Evolutionary conservation across 2,329 filamentous ascomycete species (phyloP), one percentile per base, ranked within the genome.

Genomic region (Xylaria sp.): DNA sequence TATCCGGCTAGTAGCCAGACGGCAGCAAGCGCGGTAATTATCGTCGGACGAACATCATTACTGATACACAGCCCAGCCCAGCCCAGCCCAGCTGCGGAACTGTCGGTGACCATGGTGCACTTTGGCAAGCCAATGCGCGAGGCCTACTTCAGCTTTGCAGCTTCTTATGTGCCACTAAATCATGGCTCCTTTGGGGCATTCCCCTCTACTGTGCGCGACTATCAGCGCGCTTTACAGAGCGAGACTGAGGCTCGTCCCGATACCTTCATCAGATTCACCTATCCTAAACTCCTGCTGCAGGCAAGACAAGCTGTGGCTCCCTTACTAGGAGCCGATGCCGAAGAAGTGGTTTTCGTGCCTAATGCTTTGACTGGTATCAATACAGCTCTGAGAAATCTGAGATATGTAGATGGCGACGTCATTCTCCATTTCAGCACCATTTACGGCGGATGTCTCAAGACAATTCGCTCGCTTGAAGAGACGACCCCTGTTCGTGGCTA

Each of bases 361-460:
- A 94, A 94, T 75, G 90, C 91, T 22, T 92, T 90, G 0, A 92
- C 88, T 0, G 89, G 86, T 27, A 77, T 90, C 39, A 91, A 92
- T 73, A 89, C 85, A 0, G 85, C 92, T 6, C 81, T 94, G 17
- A 85, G 88, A n/a, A 92, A 89, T 71, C 76, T 94, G 11, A 76
- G 77, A 1, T 92, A 86, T 77, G 73, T 84, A 36, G 75, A 81
- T 0, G 85, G 85, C 50, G 91, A 94, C 73, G 85, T 87, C 38
- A 88, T 92, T 66, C 73, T 93, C 42, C 88, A 89, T 76, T 91
- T 93, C 73, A 83, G 84, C 55, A 88, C 88, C 29, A 86, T 91
- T 54, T 93, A 93, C 75, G 86, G 85, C 29, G 87, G 89, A 1
- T 90, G 90, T 72, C 86, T 87, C 66, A 90, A 90, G 73, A 88